These are phyloP conservation scores for Leersia perrieri DNA, from an alignment of 176 grass and related monocot genomes.

Conservation along the genomic window DNA sequence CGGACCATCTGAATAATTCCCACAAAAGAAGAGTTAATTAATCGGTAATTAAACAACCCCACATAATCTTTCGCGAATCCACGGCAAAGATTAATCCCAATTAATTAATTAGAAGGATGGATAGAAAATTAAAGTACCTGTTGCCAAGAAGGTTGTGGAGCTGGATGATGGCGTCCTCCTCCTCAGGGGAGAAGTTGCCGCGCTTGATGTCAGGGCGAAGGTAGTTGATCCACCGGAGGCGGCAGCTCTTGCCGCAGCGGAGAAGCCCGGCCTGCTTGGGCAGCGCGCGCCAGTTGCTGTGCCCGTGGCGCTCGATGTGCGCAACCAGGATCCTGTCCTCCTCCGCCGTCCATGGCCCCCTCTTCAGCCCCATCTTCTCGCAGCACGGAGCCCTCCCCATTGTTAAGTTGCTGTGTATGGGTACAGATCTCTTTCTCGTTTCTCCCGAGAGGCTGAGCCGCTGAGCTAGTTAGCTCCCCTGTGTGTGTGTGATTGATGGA, in stretches of 20 bases:
- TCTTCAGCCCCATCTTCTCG: constrained; percentile 75
- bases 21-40: background rate
- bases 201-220: constrained; percentile 80
- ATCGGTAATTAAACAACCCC: background rate
- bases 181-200: constrained; percentile 74
- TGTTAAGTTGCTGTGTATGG: background rate
- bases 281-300: constrained; percentile 84
- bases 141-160: constrained; percentile 69
- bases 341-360: constrained; percentile 72
- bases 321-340: constrained; percentile 60
- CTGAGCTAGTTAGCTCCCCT: background rate
- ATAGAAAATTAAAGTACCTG: constrained; percentile 25
- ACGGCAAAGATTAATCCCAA: background rate
- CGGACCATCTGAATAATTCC: constrained; percentile 58
- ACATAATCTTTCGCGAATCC: background rate
- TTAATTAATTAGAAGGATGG: background rate
- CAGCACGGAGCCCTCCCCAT: constrained; percentile 84
- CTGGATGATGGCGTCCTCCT: constrained; percentile 72
- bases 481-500: background rate
- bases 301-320: constrained; percentile 69
- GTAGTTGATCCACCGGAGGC: constrained; percentile 90
- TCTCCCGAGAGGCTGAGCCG: no score
- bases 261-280: constrained; percentile 70
- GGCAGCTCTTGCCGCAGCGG: constrained; percentile 89
- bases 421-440: background rate